A percentile compares a stretch with the other conserved stretches of the same genome.
phyloP scores from a whole-genome alignment of 2,329 filamentous ascomycete genomes.

The Pestalotiopsis sp. region DNA sequence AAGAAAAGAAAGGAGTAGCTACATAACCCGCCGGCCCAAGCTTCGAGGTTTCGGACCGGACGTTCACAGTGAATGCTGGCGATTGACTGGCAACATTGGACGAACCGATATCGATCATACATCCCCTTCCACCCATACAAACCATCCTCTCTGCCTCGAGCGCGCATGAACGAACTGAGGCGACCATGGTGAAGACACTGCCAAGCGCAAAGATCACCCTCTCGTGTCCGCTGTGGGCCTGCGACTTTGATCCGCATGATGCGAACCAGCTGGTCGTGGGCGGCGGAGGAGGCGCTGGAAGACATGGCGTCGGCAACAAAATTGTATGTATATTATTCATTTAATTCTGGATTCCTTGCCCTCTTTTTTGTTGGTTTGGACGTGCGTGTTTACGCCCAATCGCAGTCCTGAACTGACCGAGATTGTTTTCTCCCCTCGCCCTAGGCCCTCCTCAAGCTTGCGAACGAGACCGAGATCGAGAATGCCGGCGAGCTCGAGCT shows the following conservation, averaged over 20 bases:
- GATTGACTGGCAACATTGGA: not conserved
- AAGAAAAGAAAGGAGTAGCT: not conserved
- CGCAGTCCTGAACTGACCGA: not conserved
- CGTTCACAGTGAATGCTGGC: not conserved
- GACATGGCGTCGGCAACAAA: slow-evolving; percentile 82
- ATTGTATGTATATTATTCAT: slow-evolving; percentile 57
- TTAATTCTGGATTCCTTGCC: not conserved
- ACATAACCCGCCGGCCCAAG: not conserved
- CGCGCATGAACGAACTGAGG: not conserved
- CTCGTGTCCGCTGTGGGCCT: slow-evolving; percentile 81
- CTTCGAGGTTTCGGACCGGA: not conserved
- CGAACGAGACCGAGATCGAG: slow-evolving; percentile 61
- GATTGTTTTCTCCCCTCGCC: not conserved
- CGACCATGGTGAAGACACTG: slow-evolving; percentile 32
- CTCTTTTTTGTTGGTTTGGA: slow-evolving; percentile 10
- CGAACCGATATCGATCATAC: not conserved
- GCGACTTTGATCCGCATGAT: slow-evolving; percentile 84
- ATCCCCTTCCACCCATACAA: not conserved
- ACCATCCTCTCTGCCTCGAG: not conserved
- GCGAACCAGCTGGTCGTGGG: slow-evolving; percentile 75
- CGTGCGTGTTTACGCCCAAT: not conserved
- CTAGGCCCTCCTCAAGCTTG: slow-evolving; percentile 72
- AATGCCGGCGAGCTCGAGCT: slow-evolving; percentile 73
- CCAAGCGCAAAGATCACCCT: slow-evolving; percentile 64
- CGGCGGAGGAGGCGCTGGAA: slow-evolving; percentile 82